These are phyloP conservation scores for Omphalotus guepiniiformis DNA, from an alignment of 768 basidiomycete genomes.

Conservation along the genomic window DNA sequence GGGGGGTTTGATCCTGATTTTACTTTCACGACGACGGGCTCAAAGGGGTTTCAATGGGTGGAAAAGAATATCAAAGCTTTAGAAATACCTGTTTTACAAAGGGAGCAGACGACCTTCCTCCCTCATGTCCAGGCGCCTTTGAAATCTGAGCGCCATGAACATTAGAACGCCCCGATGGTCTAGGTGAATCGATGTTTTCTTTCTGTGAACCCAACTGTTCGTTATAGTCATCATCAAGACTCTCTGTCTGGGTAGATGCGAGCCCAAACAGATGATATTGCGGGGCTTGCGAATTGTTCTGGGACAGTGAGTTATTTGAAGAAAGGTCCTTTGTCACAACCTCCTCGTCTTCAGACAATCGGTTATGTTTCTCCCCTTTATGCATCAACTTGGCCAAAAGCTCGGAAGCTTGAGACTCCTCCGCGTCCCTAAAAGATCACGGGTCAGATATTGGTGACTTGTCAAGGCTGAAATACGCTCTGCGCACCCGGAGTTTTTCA, in stretches of 20 bases:
- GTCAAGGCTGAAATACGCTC: too few relatives aligned
- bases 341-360: neutral
- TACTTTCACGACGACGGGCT: too few relatives aligned
- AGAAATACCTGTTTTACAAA: too few relatives aligned
- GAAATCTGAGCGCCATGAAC: too few relatives aligned
- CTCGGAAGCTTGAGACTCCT: conserved; percentile 53
- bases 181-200: conserved; percentile 35
- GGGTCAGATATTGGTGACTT: too few relatives aligned
- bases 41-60: too few relatives aligned
- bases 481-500: too few relatives aligned
- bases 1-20: too few relatives aligned
- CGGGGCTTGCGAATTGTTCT: conserved; percentile 27
- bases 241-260: conserved; percentile 49
- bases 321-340: neutral
- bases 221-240: conserved; percentile 22
- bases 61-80: too few relatives aligned
- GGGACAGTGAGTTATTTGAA: conserved; percentile 21
- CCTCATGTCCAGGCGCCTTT: too few relatives aligned
- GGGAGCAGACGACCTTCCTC: too few relatives aligned
- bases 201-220: conserved; percentile 50
- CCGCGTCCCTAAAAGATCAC: conserved; percentile 40
- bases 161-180: neutral
- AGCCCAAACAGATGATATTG: conserved; percentile 59
- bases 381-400: conserved; percentile 44
- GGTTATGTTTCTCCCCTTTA: conserved; percentile 9